Base-by-base conservation (phyloP, 1,284 basidiomycete species). In the Trichosporon sp. region DNA sequence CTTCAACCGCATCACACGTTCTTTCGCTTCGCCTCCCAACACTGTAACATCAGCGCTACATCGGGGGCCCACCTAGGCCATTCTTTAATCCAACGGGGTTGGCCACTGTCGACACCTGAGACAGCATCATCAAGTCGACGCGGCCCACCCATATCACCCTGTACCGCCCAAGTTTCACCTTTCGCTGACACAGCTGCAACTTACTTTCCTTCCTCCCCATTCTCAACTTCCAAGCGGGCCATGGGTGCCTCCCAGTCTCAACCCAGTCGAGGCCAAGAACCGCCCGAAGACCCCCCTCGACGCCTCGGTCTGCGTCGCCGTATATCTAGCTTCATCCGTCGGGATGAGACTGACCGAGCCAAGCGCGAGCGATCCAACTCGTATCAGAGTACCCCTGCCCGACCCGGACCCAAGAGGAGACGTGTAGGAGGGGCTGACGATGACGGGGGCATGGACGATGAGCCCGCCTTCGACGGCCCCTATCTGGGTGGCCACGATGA, bases 161-260 rank as follows among this genome's bases (percentile, higher is more conserved):
- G 31, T 61, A 14, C 31, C 32, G 14, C 56, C 10, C 31, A 14
- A 61, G 56, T 61, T 61, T 61, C 56, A 61, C 12, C 31, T 31
- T 35, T 31, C 56, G 14, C 26, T 31, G 31, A 31, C 32, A 32
- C 26, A 54, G 11, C 51, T 48, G 46, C 46, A 48, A 61, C 31
- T 61, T 8, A 32, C 56, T 5, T 35, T 63, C 59, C 31, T 63
- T 35, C 31, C 31, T n/a, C 31, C 8, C 37, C 59, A 37, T 63
- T 35, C 10, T 8, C 31, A 8, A 8, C 10, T 35, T 32, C 59
- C 16, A 31, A 14, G 11, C 56, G 6, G 59, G 32, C 14, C 21
- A 78, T 78, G 77, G 77, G 77, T 11, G 71, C 76, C 21, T 74
- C 76, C 31, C 77, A 78, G n/a, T 77, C 76, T 26, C 75, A 74